Percentiles rank a stretch among this genome's conserved stretches.
phyloP scores from a whole-genome alignment of 192 early-diverging fungal species.

The Phlyctochytrium bullatum region DNA sequence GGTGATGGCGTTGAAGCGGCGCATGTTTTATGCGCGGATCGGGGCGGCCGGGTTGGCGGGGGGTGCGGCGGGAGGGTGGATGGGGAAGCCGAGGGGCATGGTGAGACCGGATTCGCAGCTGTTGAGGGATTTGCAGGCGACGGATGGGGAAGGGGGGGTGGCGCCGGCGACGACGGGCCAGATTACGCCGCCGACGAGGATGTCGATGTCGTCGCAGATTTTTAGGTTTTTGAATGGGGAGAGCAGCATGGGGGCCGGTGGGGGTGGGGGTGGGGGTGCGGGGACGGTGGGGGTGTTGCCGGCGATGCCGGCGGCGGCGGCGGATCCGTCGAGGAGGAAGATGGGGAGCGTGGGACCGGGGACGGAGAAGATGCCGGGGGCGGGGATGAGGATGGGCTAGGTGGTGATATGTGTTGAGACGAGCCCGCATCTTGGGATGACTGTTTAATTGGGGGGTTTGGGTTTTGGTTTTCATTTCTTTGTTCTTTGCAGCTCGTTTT shows the following conservation, averaged over 20 bases:
- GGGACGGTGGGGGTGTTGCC: no score
- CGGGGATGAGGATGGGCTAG: no score
- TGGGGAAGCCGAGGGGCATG: neutral
- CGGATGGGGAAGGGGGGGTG: neutral
- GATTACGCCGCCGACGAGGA: neutral
- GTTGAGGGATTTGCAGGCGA: neutral
- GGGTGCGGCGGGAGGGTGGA: neutral
- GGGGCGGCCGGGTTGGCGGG: conserved; percentile 46
- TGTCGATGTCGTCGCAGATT: neutral
- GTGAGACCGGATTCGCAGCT: neutral
- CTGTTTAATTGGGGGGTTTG: no score
- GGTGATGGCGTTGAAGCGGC: conserved; percentile 74
- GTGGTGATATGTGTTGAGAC: no score
- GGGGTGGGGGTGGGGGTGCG: conserved; percentile 14
- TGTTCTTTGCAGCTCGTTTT: no score
- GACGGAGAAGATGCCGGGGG: no score
- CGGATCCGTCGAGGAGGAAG: no score
- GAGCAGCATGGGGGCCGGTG: no score
- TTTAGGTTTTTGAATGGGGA: neutral
- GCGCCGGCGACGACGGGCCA: neutral
- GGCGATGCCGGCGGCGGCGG: no score
- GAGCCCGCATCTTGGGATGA: no score
- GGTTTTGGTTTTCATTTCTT: no score
- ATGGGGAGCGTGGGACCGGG: no score
- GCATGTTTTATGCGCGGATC: conserved; percentile 86